A percentile compares a stretch with the other conserved stretches of the same genome.
Conservation (phyloP, 1,284 basidiomycete genomes). For the Inonotus hispidus region DNA sequence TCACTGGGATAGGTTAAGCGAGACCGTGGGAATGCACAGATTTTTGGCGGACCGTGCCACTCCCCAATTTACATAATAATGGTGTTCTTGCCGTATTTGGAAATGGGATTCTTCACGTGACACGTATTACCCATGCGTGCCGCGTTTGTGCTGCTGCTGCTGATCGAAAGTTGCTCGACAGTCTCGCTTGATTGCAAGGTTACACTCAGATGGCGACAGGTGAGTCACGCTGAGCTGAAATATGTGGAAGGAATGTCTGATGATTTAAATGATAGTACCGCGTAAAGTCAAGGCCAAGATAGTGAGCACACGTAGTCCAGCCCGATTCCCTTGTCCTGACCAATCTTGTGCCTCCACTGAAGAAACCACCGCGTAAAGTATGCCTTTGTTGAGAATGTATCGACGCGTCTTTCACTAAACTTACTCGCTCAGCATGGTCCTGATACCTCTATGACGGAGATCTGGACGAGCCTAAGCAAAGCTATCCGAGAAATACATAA, state of each 20-base stretch:
- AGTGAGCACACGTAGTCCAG: conserved; percentile 29
- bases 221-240: background rate
- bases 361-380: conserved; percentile 57
- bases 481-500: conserved; percentile 96
- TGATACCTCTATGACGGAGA: conserved; percentile 63
- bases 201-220: background rate
- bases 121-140: background rate
- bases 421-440: conserved; percentile 51
- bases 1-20: too few relatives aligned
- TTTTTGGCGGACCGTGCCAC: too few relatives aligned
- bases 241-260: background rate
- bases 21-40: too few relatives aligned
- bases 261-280: conserved; percentile 18
- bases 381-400: background rate
- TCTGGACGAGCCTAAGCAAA: conserved; percentile 68
- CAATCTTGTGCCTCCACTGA: background rate
- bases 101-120: background rate
- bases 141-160: too few relatives aligned
- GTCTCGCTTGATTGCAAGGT: background rate
- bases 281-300: conserved; percentile 36
- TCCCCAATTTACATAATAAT: too few relatives aligned
- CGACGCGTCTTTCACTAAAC: background rate
- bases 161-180: background rate
- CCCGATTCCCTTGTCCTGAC: background rate
- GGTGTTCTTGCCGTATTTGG: too few relatives aligned